Base-by-base conservation (phyloP, 768 basidiomycete species). In the Russula ochroleuca region DNA sequence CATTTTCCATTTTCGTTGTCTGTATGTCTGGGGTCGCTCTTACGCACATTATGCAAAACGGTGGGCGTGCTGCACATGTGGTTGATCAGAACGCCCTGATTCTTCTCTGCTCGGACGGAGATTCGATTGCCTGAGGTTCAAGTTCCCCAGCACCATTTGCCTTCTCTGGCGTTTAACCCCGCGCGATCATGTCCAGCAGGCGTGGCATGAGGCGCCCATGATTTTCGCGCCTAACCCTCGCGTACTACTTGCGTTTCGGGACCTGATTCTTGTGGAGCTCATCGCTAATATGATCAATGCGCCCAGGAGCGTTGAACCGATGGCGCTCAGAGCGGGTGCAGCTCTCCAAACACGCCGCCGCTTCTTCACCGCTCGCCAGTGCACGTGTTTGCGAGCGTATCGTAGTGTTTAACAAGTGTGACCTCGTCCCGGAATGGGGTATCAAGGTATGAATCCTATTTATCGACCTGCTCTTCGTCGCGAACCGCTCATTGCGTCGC, bases 401-500 rank as follows among this genome's bases (percentile, higher is more conserved):
- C 38, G 84, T 99, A 49, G 90, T 98, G 13, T 81, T 98, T 66
- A 96, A 92, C 70, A 98, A 98, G 77, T 83, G 89, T 47, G 97
- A 98, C 76, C 79, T 98, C 57, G 94, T 95, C 10, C 85, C 94
- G 47, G 79, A 83, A 69, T 90, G 90, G 85, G 94, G 94, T 40
- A 81, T 94, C 69, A 83, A 91, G 81, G 96, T 95, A 70, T 68
- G 81, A 70, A 50, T 14, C 8, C 3, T 48, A 38, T 40, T 28
- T 8, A 28, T 65, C 56, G 52, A 35, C 8, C 49, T 55, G 59
- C 55, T 14, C 11, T 19, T 50, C 45, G 17, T 35, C 10, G 17
- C 43, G 40, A n/a, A 25, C 47, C 52, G 67, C 65, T 68, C 60
- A 69, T 37, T 69, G 58, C 23, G 7, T 23, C 43, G 25, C 15